phyloP scores from a whole-genome alignment of 495 filamentous ascomycete species.

The Hypoxylon trugodes region DNA sequence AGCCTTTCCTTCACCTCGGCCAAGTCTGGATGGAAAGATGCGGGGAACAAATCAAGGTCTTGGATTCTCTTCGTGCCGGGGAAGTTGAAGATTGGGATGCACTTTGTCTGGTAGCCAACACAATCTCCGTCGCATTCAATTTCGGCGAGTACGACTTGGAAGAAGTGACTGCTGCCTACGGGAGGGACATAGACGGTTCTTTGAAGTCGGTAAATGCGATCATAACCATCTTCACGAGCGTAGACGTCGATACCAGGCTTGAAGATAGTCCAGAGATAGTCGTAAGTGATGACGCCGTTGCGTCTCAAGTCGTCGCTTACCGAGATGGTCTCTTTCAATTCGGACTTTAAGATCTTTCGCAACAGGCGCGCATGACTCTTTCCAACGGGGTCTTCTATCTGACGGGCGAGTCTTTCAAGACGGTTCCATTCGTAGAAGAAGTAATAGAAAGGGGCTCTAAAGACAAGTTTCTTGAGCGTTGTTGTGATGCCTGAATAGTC shows the following conservation, averaged over 20 bases:
- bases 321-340: slow-evolving; percentile 66
- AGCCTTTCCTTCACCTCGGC: slow-evolving; percentile 51
- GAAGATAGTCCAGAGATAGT: slow-evolving; percentile 59
- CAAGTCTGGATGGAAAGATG: slow-evolving; percentile 61
- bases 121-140: slow-evolving; percentile 68
- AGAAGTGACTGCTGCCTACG: slow-evolving; percentile 52
- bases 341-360: slow-evolving; percentile 61
- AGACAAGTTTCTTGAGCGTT: slow-evolving; percentile 65
- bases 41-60: slow-evolving; percentile 63
- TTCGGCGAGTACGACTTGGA: slow-evolving; percentile 51
- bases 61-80: slow-evolving; percentile 65
- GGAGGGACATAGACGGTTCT: slow-evolving; percentile 44
- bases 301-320: slow-evolving; percentile 63
- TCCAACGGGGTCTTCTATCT: slow-evolving; percentile 57
- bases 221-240: slow-evolving; percentile 39
- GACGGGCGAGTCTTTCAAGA: slow-evolving; percentile 56
- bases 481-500: slow-evolving; percentile 72
- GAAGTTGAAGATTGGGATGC: slow-evolving; percentile 59
- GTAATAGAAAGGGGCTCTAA: slow-evolving; percentile 66
- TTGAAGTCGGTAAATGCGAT: slow-evolving; percentile 47
- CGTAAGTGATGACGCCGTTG: slow-evolving; percentile 68
- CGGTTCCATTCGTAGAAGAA: slow-evolving; percentile 73
- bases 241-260: slow-evolving; percentile 50
- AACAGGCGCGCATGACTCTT: slow-evolving; percentile 67
- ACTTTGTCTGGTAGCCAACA: slow-evolving; percentile 59